phyloP scores from a whole-genome alignment of 371 early-diverging fungal genomes.

The Batkoa obscura region DNA sequence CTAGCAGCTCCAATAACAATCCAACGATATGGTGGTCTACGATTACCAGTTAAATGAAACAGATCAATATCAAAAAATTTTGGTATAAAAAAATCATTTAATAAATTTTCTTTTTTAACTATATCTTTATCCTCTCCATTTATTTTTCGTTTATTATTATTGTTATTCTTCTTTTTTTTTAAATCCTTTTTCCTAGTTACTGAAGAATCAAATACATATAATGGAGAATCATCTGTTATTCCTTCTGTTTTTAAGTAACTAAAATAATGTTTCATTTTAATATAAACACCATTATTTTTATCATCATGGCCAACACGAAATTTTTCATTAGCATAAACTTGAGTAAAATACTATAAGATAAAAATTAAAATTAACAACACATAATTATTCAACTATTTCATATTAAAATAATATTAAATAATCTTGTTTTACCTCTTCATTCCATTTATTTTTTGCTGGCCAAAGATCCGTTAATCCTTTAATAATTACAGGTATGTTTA shows the following conservation, averaged over 20 bases:
- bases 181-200: conserved; percentile 23
- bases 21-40: conserved; percentile 46
- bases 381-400: too few species aligned
- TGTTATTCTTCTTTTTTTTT: conserved; percentile 8
- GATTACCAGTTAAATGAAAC: conserved; percentile 38
- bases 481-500: too few species aligned
- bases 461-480: conserved; percentile 12
- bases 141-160: background rate
- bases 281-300: conserved; percentile 44
- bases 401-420: conserved; percentile 1
- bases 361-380: background rate
- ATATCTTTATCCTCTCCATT: background rate
- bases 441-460: conserved; percentile 38
- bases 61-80: conserved; percentile 57
- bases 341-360: conserved; percentile 19
- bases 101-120: conserved; percentile 9
- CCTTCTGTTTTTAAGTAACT: too few species aligned
- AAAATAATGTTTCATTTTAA: conserved; percentile 38
- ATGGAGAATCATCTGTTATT: conserved; percentile 45
- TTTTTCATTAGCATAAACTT: conserved; percentile 31
- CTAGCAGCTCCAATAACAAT: conserved; percentile 40
- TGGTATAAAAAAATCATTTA: conserved; percentile 48
- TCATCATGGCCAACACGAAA: conserved; percentile 72
- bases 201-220: conserved; percentile 62
- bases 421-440: conserved; percentile 22